phyloP scores from a whole-genome alignment of 2,329 filamentous ascomycete genomes.

The Trichophyton simii region DNA sequence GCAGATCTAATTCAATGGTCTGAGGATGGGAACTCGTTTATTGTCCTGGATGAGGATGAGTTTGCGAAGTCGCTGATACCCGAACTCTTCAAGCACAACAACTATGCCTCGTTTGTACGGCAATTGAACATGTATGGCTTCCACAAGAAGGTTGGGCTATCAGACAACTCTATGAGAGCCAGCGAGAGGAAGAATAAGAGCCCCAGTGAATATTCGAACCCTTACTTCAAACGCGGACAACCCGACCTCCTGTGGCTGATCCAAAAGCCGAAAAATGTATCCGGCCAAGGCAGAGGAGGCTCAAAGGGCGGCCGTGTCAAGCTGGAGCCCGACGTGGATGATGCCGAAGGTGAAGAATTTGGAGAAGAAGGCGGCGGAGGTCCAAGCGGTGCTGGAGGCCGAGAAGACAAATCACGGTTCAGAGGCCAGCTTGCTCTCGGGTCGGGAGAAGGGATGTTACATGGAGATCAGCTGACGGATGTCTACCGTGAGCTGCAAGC shows the following conservation, averaged over 20 bases:
- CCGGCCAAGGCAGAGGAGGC: conserved; percentile 43
- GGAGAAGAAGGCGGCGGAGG: conserved; percentile 26
- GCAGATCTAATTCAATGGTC: conserved; percentile 95
- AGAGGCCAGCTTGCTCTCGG: conserved; percentile 32
- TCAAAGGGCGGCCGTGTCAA: conserved; percentile 30
- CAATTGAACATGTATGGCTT: conserved; percentile 57
- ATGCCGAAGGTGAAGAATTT: conserved; percentile 53
- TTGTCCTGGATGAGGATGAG: conserved; percentile 90
- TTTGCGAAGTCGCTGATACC: conserved; percentile 63
- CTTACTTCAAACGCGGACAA: conserved; percentile 85
- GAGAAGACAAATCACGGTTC: conserved; percentile 25
- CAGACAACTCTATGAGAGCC: conserved; percentile 94
- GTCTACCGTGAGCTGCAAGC: conserved; percentile 70
- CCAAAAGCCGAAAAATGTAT: conserved; percentile 76
- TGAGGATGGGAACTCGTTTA: conserved; percentile 88
- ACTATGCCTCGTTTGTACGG: conserved; percentile 64
- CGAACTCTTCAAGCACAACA: conserved; percentile 67
- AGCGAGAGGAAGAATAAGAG: conserved; percentile 96
- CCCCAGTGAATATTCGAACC: conserved; percentile 95
- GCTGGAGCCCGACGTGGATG: conserved; percentile 51
- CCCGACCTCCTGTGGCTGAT: conserved; percentile 92
- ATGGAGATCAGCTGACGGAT: conserved; percentile 55
- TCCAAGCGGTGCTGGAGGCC: conserved; percentile 17
- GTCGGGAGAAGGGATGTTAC: conserved; percentile 18
- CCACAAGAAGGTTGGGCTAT: conserved; percentile 66